phyloP scores from a whole-genome alignment of 805 yeast genomes.

The Monosporozyma aquatica region DNA sequence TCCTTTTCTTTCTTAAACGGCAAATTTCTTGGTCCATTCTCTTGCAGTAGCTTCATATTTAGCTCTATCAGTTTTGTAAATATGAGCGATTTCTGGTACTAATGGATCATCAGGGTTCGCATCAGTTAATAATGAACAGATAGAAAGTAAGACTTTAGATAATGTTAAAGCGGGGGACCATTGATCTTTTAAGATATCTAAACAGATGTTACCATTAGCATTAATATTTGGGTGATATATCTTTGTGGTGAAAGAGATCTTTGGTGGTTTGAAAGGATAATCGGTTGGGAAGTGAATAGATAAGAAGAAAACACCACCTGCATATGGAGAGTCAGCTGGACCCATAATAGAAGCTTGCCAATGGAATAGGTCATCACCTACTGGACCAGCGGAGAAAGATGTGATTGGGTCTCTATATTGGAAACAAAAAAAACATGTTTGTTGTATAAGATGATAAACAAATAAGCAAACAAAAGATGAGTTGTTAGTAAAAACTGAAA shows the following conservation, averaged over 20 bases:
- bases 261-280: conserved; percentile 98
- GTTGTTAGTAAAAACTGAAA: conserved; percentile 12
- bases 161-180: conserved; percentile 99
- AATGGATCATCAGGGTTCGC: conserved; percentile 99
- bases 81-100: conserved; percentile 96
- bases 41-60: conserved; percentile 94
- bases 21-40: conserved; percentile 98
- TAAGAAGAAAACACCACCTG: conserved; percentile 91
- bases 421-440: no score
- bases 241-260: conserved; percentile 84
- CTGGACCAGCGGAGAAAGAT: conserved; percentile 98
- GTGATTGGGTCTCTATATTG: conserved; percentile 97
- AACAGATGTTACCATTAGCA: conserved; percentile 90
- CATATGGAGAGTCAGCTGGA: conserved; percentile 85
- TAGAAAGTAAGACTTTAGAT: conserved; percentile 87
- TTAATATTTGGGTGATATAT: conserved; percentile 97
- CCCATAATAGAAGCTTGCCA: conserved; percentile 99
- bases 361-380: conserved; percentile 94
- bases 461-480: no score
- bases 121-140: conserved; percentile 91
- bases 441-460: no score
- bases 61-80: conserved; percentile 86
- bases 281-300: conserved; percentile 98
- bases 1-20: conserved; percentile 43
- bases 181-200: conserved; percentile 93